A percentile compares a stretch with the other conserved stretches of the same genome.
Evolutionary conservation across 257 asterid genomes (phyloP).

Genomic region (Catharanthus roseus): DNA sequence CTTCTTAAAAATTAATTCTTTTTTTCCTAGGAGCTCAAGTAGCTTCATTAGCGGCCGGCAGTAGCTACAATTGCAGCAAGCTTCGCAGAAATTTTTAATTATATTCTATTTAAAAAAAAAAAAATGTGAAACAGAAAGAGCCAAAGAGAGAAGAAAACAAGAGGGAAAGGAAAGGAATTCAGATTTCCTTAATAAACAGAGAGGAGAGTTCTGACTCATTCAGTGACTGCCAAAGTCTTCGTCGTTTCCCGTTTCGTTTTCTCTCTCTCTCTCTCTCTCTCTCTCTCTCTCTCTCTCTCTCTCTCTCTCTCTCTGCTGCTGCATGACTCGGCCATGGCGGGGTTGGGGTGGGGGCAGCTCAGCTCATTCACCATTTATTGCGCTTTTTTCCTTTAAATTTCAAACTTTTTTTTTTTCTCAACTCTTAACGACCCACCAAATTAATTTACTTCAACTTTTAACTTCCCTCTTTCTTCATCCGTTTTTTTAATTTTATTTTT

Average conservation of each 20-base stretch:
- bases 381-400: constrained; percentile 19
- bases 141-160: not conserved
- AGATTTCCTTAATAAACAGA: too few relatives aligned
- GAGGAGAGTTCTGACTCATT: too few relatives aligned
- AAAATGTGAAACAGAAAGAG: not conserved
- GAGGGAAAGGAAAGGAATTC: not conserved
- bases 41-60: too few relatives aligned
- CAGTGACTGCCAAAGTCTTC: constrained; percentile 31
- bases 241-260: constrained; percentile 65
- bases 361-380: constrained; percentile 37
- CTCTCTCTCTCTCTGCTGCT: constrained; percentile 34
- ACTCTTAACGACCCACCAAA: constrained; percentile 3
- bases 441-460: not conserved
- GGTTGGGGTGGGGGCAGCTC: too few relatives aligned
- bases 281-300: constrained; percentile 47
- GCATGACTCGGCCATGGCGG: constrained; percentile 19
- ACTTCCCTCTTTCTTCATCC: not conserved
- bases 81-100: too few relatives aligned
- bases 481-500: too few relatives aligned
- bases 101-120: not conserved
- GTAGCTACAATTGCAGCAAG: too few relatives aligned
- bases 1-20: too few relatives aligned
- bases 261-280: constrained; percentile 45
- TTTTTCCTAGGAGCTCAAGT: too few relatives aligned
- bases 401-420: constrained; percentile 27